Evolutionary conservation across 108 stramenopile species (phyloP).

Genomic region (Skeletonema costatum): DNA sequence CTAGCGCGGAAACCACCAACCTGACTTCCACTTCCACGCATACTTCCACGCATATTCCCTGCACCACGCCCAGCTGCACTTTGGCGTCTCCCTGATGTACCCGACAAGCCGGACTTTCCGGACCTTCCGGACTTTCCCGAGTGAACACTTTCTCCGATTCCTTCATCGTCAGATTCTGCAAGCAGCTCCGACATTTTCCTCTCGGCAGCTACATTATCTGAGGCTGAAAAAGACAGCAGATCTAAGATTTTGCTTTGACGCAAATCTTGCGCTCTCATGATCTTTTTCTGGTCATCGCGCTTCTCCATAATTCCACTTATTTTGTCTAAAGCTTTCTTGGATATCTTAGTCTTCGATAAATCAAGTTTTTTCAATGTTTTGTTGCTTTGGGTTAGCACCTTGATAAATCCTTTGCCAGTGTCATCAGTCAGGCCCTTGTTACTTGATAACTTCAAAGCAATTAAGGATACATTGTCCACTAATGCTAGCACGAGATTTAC

Average conservation of each 20-base stretch:
- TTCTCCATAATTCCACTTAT: slow-evolving; percentile 2
- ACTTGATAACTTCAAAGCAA: slow-evolving; percentile 12
- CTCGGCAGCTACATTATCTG: background rate
- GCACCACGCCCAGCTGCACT: background rate
- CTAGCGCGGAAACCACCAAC: background rate
- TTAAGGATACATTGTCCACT: slow-evolving; percentile 27
- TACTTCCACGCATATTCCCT: background rate
- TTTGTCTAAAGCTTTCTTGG: slow-evolving; percentile 6
- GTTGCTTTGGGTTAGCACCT: slow-evolving; percentile 10
- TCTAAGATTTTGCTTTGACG: slow-evolving; percentile 11
- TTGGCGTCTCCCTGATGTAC: background rate
- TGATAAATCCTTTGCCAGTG: background rate
- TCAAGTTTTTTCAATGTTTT: slow-evolving; percentile 20
- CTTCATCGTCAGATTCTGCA: background rate
- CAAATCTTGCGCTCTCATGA: background rate
- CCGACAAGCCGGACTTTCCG: background rate
- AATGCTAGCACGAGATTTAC: slow-evolving; percentile 18
- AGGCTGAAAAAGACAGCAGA: slow-evolving; percentile 14
- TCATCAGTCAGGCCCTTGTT: slow-evolving; percentile 26
- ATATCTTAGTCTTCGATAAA: slow-evolving; percentile 11
- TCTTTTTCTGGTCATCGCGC: background rate
- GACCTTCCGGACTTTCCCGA: background rate
- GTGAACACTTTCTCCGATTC: background rate
- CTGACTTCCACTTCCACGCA: background rate
- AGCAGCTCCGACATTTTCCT: background rate